Evolutionary conservation across 192 early-diverging fungal genomes (phyloP), one percentile per base, ranked within the genome.

Genomic region (Backusella tuberculispora): DNA sequence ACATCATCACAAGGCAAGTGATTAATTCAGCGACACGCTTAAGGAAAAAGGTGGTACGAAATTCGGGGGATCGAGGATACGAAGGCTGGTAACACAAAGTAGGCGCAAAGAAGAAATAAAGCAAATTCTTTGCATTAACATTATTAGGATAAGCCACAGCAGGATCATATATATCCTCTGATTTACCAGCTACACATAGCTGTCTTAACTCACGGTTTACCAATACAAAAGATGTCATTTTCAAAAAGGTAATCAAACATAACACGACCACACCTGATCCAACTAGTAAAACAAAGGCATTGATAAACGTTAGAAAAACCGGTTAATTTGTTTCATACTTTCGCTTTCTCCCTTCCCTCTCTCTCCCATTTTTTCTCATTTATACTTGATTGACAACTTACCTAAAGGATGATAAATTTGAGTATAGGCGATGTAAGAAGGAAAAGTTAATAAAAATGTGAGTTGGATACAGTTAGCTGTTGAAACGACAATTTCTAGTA

Each of bases 71-170:
- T 42, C 91, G 87, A 64, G 95, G 95, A 76, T 95, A 97, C 0
- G 87, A 86, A 41, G 93, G 91, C 74, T 97, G 95, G 84, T 96
- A 97, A 78, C 94, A 93, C 73, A 96, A 80, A 29, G 95, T 96
- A 10, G 95, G 95, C 9, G 90, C 90, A 63, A 90, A 83, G 83
- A 88, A 88, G 80, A 95, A 96, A 79, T 96, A 95, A 6, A 83
- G 69, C 65, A 92, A 68, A 78, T 92, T 92, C 34, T 70, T 74
- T 15, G 87, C 60, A 12, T 88, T 89, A 56, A 96, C 86, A 77
- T 95, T 95, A 56, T 83, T 73, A 2, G 95, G 95, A 75, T 96
- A 96, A 29, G 83, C 81, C n/a, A 40, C 41, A 14, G 90, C 80
- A 4, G 82, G 74, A 63, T 91, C 89, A n/a, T 81, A 74, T 44